Conservation (phyloP, 805 yeast species). For the Blastobotrys peoriensis region DNA sequence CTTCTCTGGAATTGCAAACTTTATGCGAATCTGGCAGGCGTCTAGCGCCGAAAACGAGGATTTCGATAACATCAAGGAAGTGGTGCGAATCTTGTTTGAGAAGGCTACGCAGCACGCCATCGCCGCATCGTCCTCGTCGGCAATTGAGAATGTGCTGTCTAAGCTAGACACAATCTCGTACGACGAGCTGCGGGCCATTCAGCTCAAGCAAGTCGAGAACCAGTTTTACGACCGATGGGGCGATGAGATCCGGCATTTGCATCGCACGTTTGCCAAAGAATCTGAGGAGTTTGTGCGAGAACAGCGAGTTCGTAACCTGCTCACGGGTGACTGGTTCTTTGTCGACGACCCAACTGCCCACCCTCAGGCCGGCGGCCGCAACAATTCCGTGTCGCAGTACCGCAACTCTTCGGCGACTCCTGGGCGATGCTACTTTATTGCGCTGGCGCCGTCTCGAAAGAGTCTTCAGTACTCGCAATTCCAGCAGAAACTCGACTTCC, state of each 20-base stretch:
- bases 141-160: conserved; percentile 42
- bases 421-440: conserved; percentile 43
- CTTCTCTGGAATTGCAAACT: conserved; percentile 49
- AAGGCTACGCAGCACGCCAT: conserved; percentile 21
- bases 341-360: conserved; percentile 44
- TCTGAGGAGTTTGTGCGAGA: conserved; percentile 67
- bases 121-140: conserved; percentile 16
- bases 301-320: conserved; percentile 63
- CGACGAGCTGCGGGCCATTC: conserved; percentile 48
- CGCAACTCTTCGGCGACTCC: conserved; percentile 1
- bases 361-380: neutral
- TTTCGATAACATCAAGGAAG: conserved; percentile 42
- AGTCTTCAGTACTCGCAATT: conserved; percentile 57
- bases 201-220: conserved; percentile 35
- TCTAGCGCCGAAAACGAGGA: conserved; percentile 52
- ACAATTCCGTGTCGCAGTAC: conserved; percentile 1
- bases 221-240: conserved; percentile 41
- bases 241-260: conserved; percentile 41
- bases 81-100: conserved; percentile 36
- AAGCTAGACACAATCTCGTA: conserved; percentile 40
- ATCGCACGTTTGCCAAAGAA: conserved; percentile 45
- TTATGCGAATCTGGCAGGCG: conserved; percentile 59
- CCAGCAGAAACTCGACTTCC: conserved; percentile 37
- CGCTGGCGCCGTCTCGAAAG: conserved; percentile 62
- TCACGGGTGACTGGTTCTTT: conserved; percentile 78